Evolutionary conservation across 768 basidiomycete genomes (phyloP), one percentile per base, ranked within the genome.

Genomic region (Tulasnella sp.): DNA sequence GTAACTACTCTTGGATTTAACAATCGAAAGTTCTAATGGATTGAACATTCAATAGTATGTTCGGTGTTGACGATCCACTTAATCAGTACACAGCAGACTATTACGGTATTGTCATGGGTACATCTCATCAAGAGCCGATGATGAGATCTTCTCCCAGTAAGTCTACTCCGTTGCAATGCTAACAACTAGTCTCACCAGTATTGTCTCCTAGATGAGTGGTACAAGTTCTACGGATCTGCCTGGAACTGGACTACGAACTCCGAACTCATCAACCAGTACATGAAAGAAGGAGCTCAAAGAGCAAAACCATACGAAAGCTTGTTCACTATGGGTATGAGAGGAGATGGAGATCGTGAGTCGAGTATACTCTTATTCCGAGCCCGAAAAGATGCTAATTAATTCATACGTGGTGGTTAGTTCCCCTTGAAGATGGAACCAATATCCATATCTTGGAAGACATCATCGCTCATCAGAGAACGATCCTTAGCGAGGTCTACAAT

Each of bases 81-180:
- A 84, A 82, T 58, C 79, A 80, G 58, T 67, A 67, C 25, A 53
- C 32, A 8, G 83, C 81, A 3, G 74, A 83, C 56, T 67, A 66
- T 48, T 81, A 76, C 62, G 81, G 77, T 22, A 70, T 83, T 39
- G 79, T 77, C 29, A 82, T 82, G 78, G 78, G 81, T 41, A 81
- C 81, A 2, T 79, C 58, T 10, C 79, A 82, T 60, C 75, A 83
- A 61, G 81, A 84, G 58, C 81, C 82, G 7, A 81, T 83, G 77
- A 75, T 77, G 69, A 74, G 81, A 19, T 78, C 78, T 29, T 77
- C 76, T 2, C 80, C 81, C 3, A 52, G 48, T 53, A 25, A 39
- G 47, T 31, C 16, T 10, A 19, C 16, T 42, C 10, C 15, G 15
- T 12, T 5, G 41, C 20, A 24, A 52, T 28, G 45, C 10, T 3